Conservation (phyloP, 768 basidiomycete genomes). For the Trametes maxima region DNA sequence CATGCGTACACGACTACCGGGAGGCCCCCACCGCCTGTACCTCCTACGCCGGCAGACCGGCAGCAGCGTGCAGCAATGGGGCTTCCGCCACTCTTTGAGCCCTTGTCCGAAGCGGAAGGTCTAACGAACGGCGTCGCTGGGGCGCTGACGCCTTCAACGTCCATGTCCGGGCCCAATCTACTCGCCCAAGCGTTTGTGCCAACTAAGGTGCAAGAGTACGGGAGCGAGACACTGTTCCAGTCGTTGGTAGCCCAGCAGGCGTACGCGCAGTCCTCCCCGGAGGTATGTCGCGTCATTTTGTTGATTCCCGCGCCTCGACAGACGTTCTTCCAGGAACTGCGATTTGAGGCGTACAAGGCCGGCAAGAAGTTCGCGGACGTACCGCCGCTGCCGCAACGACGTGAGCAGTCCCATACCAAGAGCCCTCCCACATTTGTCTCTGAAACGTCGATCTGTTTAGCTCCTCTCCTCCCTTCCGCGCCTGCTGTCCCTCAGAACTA, state of each 20-base stretch:
- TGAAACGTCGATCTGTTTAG: conserved; percentile 4
- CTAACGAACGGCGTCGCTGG: conserved; percentile 8
- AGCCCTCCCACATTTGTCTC: neutral
- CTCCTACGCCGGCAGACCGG: conserved; percentile 48
- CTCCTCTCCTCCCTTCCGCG: conserved; percentile 30
- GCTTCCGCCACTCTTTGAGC: conserved; percentile 55
- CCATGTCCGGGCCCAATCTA: neutral
- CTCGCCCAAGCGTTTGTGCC: conserved; percentile 15
- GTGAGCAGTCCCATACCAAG: neutral
- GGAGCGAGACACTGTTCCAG: conserved; percentile 17
- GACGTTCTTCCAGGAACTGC: conserved; percentile 16
- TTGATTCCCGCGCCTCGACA: neutral
- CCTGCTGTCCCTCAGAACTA: neutral
- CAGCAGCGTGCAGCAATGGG: conserved; percentile 46
- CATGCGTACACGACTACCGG: conserved; percentile 49
- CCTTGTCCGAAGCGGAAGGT: conserved; percentile 29
- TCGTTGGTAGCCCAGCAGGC: conserved; percentile 21
- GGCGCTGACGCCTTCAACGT: neutral
- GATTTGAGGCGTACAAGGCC: conserved; percentile 17
- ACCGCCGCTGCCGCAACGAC: neutral
- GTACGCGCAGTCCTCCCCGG: conserved; percentile 31
- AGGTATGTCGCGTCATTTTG: conserved; percentile 20
- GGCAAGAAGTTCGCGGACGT: conserved; percentile 18
- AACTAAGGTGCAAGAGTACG: neutral
- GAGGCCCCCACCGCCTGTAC: conserved; percentile 50